Base-by-base conservation (phyloP, 768 basidiomycete species). In the Podaxis sp. region DNA sequence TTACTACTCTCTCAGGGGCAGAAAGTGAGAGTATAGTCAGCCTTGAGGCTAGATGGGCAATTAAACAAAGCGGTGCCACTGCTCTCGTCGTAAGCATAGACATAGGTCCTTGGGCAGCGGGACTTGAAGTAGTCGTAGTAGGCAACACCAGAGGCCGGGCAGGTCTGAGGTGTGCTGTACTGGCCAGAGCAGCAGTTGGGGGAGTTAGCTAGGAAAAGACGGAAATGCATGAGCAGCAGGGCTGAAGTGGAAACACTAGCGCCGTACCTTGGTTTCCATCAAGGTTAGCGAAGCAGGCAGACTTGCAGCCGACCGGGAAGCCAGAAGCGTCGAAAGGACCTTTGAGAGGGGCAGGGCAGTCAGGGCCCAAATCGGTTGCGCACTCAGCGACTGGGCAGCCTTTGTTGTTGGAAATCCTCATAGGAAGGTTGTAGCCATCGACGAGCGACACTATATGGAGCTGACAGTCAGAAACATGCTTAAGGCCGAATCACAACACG, bases 151-250 rank as follows among this genome's bases (percentile, higher is more conserved):
- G 83, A 83, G 3, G 81, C 57, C 19, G 86, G 87, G 70, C 88
- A 89, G 0, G 86, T 87, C 9, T 68, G 72, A 1, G 85, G 72
- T 4, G 83, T 86, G 70, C 72, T 73, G 72, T 81, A 76, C 46
- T 70, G 71, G 9, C 89, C 89, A 15, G 81, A 81, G 76, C 88
- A 90, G 72, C 88, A 89, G 68, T 88, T 87, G 4, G 79, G 72
- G 24, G 86, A 87, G 74, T 89, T 81, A 38, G 67, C 85, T 85
- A 52, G 19, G 24, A 13, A 33, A 33, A 33, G 8, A 33, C 28
- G n/a, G 5, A 36, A 30, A 4, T 39, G 28, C 1, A 11, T 51
- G 8, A 51, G 53, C 30, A 17, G 1, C 9, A n/a, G 9, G 30
- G 33, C 17, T 12, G 13, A 7, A 38, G 3, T 9, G 6, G 22